Conservation (phyloP, 1,284 basidiomycete genomes). For the Sporisorium scitamineum region DNA sequence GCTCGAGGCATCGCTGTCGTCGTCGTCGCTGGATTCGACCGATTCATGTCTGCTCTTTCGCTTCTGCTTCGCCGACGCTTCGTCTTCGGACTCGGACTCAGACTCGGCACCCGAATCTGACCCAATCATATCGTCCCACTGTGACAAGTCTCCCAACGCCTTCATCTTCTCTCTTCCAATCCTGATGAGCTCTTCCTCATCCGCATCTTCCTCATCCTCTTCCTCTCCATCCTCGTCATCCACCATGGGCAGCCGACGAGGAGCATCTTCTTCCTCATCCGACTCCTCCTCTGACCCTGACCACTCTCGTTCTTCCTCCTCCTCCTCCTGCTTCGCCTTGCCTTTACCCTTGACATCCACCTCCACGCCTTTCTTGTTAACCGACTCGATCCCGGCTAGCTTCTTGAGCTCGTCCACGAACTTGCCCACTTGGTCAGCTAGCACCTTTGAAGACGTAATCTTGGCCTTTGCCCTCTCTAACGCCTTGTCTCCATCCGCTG, state of each 20-base stretch:
- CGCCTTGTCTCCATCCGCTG: slow-evolving; percentile 60
- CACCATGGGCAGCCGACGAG: slow-evolving; percentile 1
- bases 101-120: slow-evolving; percentile 41
- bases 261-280: slow-evolving; percentile 22
- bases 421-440: slow-evolving; percentile 76
- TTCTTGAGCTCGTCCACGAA: slow-evolving; percentile 72
- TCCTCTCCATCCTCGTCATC: slow-evolving; percentile 19
- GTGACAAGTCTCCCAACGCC: slow-evolving; percentile 47
- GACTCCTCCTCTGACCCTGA: slow-evolving; percentile 55
- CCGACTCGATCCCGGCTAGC: slow-evolving; percentile 29
- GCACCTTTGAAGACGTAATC: slow-evolving; percentile 80
- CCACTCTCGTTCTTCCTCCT: slow-evolving; percentile 29
- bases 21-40: slow-evolving; percentile 31
- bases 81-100: background rate
- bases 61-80: background rate
- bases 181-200: slow-evolving; percentile 38
- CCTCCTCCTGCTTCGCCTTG: slow-evolving; percentile 42
- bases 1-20: slow-evolving; percentile 40
- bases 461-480: slow-evolving; percentile 78
- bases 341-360: slow-evolving; percentile 28
- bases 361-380: slow-evolving; percentile 5
- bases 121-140: slow-evolving; percentile 51
- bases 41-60: background rate
- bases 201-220: slow-evolving; percentile 15
- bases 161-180: slow-evolving; percentile 45